phyloP scores from a whole-genome alignment of 2,329 filamentous ascomycete genomes.

The Karstenula rhodostoma region DNA sequence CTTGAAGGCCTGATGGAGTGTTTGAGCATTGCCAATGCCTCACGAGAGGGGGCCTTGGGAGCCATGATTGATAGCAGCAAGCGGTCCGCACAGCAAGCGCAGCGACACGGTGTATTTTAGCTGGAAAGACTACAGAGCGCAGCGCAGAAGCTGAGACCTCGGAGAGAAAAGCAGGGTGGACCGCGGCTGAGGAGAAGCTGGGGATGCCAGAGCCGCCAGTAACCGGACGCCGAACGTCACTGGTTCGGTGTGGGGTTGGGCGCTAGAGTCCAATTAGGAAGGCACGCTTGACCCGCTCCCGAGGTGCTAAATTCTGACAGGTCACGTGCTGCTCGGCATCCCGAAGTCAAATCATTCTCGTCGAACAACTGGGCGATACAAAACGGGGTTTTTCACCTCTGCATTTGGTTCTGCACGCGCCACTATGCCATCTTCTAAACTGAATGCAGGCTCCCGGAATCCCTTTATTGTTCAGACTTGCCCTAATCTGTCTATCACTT shows the following conservation, averaged over 20 bases:
- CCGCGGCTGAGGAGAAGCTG: slow-evolving; percentile 29
- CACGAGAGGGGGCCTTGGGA: slow-evolving; percentile 44
- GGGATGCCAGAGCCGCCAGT: slow-evolving; percentile 33
- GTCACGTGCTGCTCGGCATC: background rate
- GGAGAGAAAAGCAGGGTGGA: slow-evolving; percentile 12
- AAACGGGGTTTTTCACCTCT: no score
- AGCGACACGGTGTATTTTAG: background rate
- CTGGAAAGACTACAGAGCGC: background rate
- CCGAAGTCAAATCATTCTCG: background rate
- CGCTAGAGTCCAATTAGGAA: slow-evolving; percentile 20
- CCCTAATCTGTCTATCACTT: no score
- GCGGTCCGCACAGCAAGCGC: background rate
- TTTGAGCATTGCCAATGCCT: slow-evolving; percentile 44
- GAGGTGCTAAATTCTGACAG: slow-evolving; percentile 6
- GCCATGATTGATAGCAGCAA: slow-evolving; percentile 32
- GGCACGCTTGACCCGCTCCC: slow-evolving; percentile 23
- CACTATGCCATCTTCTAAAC: no score
- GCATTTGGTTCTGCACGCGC: no score
- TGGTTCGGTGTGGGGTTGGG: slow-evolving; percentile 19
- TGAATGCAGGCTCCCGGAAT: no score
- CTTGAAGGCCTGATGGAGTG: slow-evolving; percentile 39
- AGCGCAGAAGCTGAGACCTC: background rate
- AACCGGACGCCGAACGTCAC: slow-evolving; percentile 30
- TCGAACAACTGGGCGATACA: no score
- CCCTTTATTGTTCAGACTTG: no score